Evolutionary conservation across 805 yeast species (phyloP), one percentile per base, ranked within the genome.

Genomic region (Debaryomyces hansenii): DNA sequence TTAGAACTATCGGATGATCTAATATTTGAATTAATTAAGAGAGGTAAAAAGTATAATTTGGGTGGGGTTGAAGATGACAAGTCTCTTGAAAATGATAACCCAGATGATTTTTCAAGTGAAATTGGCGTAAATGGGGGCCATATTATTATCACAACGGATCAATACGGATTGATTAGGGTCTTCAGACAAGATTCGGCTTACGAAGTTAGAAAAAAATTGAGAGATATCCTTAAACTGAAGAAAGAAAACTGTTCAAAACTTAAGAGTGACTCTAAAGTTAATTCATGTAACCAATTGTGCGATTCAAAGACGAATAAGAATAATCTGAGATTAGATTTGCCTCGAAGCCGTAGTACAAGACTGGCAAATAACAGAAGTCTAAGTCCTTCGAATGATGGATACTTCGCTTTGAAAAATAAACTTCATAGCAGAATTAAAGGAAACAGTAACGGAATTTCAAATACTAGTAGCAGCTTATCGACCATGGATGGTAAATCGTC

Each of bases 161-260:
- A 79, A 46, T 65, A 71, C 18, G 97, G 97, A 0, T 54, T 75
- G 2, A 86, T 90, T 27, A 66, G 94, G 38, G 86, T 90, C 0
- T 87, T 87, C 61, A 74, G 97, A 58, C 85, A 88, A 47, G 97
- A 90, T 62, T 74, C 85, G 44, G 85, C 94, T 0, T 72, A 79
- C 42, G 50, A 52, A 15, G 52, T 62, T 28, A 49, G 78, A 15
- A 69, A 67, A 31, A 27, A 48, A 8, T 48, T 62, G 28, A 29
- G 58, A 8, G 49, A 49, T 18, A 31, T 52, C 36, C 52, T 50
- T 36, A 60, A 57, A 44, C 43, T 44, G 34, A 29, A 29, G 14
- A 44, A 44, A 34, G 21, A 29, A 3, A 34, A 35, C 24, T 6
- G 20, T 34, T 12, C 24, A 16, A 33, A 20, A 39, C 2, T 3